Base-by-base conservation (phyloP, 495 filamentous ascomycete genomes). In the Aspergillus heteromorphus region DNA sequence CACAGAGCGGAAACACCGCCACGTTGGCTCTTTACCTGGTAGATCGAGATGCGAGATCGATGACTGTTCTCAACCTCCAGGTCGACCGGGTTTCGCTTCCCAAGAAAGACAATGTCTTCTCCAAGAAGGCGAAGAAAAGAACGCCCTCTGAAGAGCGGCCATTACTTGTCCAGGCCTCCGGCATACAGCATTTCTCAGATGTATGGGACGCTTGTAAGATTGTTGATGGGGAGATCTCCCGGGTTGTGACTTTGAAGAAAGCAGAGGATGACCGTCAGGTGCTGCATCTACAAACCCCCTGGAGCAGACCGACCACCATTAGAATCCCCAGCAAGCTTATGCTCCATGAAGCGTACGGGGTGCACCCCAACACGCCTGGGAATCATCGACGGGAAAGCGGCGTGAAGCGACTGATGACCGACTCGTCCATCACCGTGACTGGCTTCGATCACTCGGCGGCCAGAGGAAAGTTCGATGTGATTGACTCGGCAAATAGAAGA, bases 181-280 rank as follows among this genome's bases (percentile, higher is more conserved):
- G 68, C 11, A 66, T 76, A 21, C 73, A 73, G 38, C 68, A 73
- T 59, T 61, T 64, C 14, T 62, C 73, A 19, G 83, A 82, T 54
- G 79, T 92, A 4, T 77, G 84, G 31, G 89, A 93, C 70, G 87
- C 86, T 21, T 88, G 85, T 60, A 88, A 83, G 61, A 66, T 93
- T 49, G 75, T 79, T 4, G 89, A 93, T 68, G 83, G 85, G 10
- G 76, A 76, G 0, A 71, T 84, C 20, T 83, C 86, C 11, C 80
- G 83, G 31, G 82, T 92, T 38, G 68, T 92, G 13, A 81, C 87
- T 20, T 74, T 95, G 17, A 84, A 80, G n/a, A 78, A 83, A 52
- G 79, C 79, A 21, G 77, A 76, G n/a, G 68, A 79, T 54, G 83
- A 84, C 7, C 75, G 78, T 20, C 80, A 81, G 10, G 79, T 84